Conservation (phyloP, 148 eudicot species). For the Camellia lanceoleosa region DNA sequence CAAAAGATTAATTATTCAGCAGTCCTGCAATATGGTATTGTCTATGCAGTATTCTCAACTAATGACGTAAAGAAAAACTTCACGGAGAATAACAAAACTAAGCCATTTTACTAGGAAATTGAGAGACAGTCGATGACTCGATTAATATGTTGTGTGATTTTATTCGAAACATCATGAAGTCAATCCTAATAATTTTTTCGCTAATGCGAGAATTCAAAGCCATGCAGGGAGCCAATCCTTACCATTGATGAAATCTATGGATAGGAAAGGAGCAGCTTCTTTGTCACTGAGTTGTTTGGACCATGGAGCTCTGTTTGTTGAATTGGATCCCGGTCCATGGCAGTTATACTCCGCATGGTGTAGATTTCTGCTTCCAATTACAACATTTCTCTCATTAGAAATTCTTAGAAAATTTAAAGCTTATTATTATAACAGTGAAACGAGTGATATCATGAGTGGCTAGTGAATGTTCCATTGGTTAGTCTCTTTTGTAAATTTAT, state of each 20-base stretch:
- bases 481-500: no score
- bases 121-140: no score
- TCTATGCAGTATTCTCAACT: no score
- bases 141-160: no score
- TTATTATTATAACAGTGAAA: no score
- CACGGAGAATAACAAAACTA: no score
- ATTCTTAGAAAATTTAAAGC: not conserved
- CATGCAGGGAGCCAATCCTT: constrained; percentile 68
- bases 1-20: no score
- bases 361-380: constrained; percentile 44
- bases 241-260: constrained; percentile 64
- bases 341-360: constrained; percentile 64
- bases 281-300: constrained; percentile 36
- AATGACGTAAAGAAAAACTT: no score
- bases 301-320: constrained; percentile 50
- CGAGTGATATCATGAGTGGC: no score
- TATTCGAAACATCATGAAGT: no score
- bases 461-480: no score
- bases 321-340: constrained; percentile 68
- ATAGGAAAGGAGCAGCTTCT: constrained; percentile 50
- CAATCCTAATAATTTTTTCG: not conserved
- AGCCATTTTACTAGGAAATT: no score
- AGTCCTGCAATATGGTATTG: not conserved
- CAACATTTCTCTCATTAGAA: not conserved
- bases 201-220: constrained; percentile 12